Conservation (phyloP, 208 protist genomes). For the Novymonas esmeraldas region DNA sequence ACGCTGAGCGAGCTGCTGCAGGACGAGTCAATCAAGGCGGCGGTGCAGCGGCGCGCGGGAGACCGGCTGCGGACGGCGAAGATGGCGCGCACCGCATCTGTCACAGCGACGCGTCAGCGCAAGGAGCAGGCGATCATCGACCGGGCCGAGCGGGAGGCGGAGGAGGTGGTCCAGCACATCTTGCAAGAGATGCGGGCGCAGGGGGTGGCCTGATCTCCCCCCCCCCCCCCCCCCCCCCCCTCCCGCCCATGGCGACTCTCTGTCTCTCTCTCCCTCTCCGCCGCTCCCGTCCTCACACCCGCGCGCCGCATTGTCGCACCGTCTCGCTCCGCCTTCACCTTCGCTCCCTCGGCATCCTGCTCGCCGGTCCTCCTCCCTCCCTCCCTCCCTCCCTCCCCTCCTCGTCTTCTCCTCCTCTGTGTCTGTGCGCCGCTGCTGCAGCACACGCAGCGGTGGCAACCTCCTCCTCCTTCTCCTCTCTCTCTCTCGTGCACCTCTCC, state of each 20-base stretch:
- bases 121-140: slow-evolving; percentile 68
- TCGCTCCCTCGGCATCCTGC: too few species aligned
- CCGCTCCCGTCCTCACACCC: too few species aligned
- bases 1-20: slow-evolving; percentile 68
- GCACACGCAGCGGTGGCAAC: background rate
- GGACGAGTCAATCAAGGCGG: slow-evolving; percentile 59
- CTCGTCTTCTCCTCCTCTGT: background rate
- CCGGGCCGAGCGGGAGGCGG: slow-evolving; percentile 72
- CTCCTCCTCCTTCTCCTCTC: background rate
- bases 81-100: slow-evolving; percentile 23
- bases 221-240: background rate
- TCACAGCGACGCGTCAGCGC: slow-evolving; percentile 27
- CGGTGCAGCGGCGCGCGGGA: slow-evolving; percentile 64
- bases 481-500: background rate
- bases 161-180: slow-evolving; percentile 74
- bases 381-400: background rate
- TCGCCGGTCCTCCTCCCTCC: too few species aligned
- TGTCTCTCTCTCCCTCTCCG: too few species aligned
- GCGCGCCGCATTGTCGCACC: too few species aligned
- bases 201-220: slow-evolving; percentile 9
- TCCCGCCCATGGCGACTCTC: background rate
- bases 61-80: slow-evolving; percentile 45
- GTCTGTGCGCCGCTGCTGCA: background rate
- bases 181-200: slow-evolving; percentile 73
- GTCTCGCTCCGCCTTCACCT: too few species aligned